Evolutionary conservation across 2,329 filamentous ascomycete genomes (phyloP).

Genomic region (Penicillium corylophilum): DNA sequence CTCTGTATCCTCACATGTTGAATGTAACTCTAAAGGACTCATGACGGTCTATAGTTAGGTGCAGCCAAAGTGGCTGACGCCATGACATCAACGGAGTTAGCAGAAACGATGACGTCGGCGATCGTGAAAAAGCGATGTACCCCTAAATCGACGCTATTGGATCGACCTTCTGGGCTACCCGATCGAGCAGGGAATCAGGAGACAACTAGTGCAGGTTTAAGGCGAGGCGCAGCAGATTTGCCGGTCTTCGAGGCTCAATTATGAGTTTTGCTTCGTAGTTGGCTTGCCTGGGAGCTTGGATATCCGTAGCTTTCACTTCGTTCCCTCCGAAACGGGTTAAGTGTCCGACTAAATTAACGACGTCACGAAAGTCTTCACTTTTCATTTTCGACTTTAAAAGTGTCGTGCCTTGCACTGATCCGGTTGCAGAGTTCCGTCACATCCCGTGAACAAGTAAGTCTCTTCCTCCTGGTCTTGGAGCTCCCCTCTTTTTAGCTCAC

Average conservation of each 20-base stretch:
- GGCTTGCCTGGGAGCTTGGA: background rate
- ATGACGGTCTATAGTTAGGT: constrained; percentile 7
- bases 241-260: background rate
- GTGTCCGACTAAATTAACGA: constrained; percentile 3
- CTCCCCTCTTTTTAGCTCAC: constrained; percentile 21
- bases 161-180: background rate
- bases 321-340: constrained; percentile 5
- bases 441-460: constrained; percentile 19
- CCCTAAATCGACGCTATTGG: constrained; percentile 11
- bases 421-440: constrained; percentile 27
- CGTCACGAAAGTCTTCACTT: constrained; percentile 8
- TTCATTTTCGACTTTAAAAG: no score
- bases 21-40: constrained; percentile 15
- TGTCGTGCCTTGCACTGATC: background rate
- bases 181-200: background rate
- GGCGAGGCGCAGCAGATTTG: constrained; percentile 1
- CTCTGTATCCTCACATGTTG: background rate
- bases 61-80: background rate
- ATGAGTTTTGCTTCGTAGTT: background rate
- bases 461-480: background rate
- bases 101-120: constrained; percentile 23
- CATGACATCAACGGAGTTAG: constrained; percentile 21
- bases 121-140: constrained; percentile 10
- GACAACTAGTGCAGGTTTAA: background rate
- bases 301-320: background rate